Evolutionary conservation across 306 rosid species (phyloP), one percentile per base, ranked within the genome.

Genomic region (Crataegus laevigata): DNA sequence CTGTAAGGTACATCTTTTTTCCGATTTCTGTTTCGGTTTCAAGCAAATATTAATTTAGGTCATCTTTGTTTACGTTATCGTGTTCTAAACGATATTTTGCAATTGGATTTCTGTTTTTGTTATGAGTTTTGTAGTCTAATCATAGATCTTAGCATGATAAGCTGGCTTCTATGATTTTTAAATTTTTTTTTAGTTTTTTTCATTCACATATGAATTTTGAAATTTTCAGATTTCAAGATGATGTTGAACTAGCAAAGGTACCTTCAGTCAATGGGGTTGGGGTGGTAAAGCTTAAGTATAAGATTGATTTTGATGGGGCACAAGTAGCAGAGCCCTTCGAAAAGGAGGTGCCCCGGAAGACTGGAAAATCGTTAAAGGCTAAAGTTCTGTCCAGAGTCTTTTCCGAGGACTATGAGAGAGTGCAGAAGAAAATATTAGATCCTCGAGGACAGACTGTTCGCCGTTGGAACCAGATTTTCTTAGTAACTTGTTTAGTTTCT

Each of bases 301-400:
- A 80, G 18, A 71, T 80, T 25, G 83, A 80, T 57, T 67, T 80
- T 25, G 83, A 80, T 57, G 89, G 75, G 42, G 75, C 71, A 22
- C 74, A 67, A 57, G 66, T 82, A 71, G 78, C 71, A 17, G 79
- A 77, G 26, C 52, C 80, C 2, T 47, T 45, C 10, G 73, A 66
- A 19, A 61, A 59, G 51, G 80, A 73, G 72, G 74, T 51, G 36
- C 65, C 73, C 28, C 30, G 78, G 66, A 70, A 73, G 75, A 40
- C 72, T 66, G 66, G 70, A 22, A 81, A 77, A 77, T 80, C 84
- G 30, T 74, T 84, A 22, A 71, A 78, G 65, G 76, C 77, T 10
- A 84, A 82, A 79, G 90, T 84, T 22, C 79, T 87, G 60, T 84
- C 86, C 22, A 82, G 86, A 71, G 90, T 87, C 10, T 87, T 87